Evolutionary conservation across 176 grass and related monocot species (phyloP), one percentile per base, ranked within the genome.

Genomic region (Oryza officinalis): DNA sequence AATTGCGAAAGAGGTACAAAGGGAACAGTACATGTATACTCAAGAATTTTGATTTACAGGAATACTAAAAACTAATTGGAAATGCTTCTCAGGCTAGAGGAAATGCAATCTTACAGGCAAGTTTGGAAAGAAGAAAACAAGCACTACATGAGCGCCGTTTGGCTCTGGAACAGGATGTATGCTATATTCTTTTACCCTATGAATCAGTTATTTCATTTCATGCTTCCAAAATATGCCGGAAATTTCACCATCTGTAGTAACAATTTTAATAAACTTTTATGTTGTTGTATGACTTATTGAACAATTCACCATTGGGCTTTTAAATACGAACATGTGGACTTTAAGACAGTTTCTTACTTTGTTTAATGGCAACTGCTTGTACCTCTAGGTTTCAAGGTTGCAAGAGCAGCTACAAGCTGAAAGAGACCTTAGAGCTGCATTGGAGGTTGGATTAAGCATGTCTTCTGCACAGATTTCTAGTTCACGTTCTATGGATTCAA

Each of bases 81-180:
- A 77, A 69, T 72, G 41, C 52, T 84, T 93, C 77, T 92, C 91
- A 99, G 97, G 92, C 93, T 57, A 96, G 91, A 92, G 97, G 91
- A 52, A 99, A 99, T 96, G 93, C 97, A 50, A 96, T 99, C 87
- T 90, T 99, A 85, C 93, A 99, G 38, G 91, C 86, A 74, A 99
- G 97, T 86, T 85, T 99, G 84, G 97, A 99, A 94, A 99, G 97
- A 89, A 96, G 97, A 96, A 99, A 99, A 74, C 97, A 99, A 91
- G 97, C 93, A 6, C 83, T 99, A 73, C 93, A 99, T 38, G 97
- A 99, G 78, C 97, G 91, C 12, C 93, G 97, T 44, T 82, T 99
- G 79, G 91, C 86, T 78, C 91, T 99, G 78, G 97, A 99, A 86
- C 93, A 94, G 80, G 97, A 99, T 94, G 96, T 99, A 99, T 86